These are phyloP conservation scores for Phytophthora sp. DNA, from an alignment of 352 stramenopile genomes.

Conservation along the genomic window DNA sequence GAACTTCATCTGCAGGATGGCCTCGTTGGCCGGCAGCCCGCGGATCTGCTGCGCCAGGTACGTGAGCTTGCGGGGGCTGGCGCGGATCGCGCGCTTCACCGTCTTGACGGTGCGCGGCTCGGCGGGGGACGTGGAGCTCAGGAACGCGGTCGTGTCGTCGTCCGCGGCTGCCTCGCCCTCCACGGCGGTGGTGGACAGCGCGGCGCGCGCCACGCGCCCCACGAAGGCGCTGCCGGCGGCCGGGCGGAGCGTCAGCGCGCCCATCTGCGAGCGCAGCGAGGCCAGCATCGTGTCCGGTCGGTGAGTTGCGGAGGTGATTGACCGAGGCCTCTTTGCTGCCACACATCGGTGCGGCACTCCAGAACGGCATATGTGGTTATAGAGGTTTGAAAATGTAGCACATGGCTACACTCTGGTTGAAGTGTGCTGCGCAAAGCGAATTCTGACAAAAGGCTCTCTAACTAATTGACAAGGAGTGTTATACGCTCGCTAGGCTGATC, in stretches of 20 bases:
- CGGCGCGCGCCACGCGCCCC: conserved; percentile 25
- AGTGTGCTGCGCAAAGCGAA: background rate
- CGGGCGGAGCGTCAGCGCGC: conserved; percentile 64
- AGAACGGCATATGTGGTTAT: background rate
- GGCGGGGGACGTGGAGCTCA: conserved; percentile 59
- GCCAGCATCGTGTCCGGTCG: conserved; percentile 54
- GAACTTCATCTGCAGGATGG: conserved; percentile 88
- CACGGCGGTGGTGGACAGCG: conserved; percentile 46
- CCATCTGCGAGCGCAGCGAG: conserved; percentile 61
- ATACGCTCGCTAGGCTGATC: conserved; percentile 1
- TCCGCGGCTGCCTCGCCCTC: conserved; percentile 28
- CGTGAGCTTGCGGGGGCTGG: conserved; percentile 81
- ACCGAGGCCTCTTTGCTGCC: conserved; percentile 21
- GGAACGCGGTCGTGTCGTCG: conserved; percentile 64
- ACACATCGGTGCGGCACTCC: conserved; percentile 20
- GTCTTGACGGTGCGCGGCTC: conserved; percentile 74
- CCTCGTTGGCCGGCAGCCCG: conserved; percentile 73
- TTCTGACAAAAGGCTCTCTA: conserved; percentile 24
- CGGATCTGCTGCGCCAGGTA: conserved; percentile 87
- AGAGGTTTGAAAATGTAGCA: conserved; percentile 11
- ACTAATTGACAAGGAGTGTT: conserved; percentile 24
- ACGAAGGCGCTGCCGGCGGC: conserved; percentile 32
- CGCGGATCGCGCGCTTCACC: conserved; percentile 84
- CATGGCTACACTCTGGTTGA: conserved; percentile 26
- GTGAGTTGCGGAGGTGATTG: conserved; percentile 18